Base-by-base conservation (phyloP, 1,139 yeast genomes). In the Debaryomyces coudertii region DNA sequence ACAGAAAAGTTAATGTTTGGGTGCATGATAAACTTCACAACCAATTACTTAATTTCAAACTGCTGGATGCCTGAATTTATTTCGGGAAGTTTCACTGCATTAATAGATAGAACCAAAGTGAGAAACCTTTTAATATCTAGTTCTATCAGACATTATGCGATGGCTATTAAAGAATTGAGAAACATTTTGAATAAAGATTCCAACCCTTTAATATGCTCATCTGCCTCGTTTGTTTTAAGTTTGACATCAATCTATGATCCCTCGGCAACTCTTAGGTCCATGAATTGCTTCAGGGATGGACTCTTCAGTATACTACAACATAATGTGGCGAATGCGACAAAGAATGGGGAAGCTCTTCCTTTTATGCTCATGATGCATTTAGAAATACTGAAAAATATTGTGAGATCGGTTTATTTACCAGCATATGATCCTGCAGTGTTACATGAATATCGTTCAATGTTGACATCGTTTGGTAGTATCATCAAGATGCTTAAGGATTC, bases 171-270 rank as follows among this genome's bases (percentile, higher is more conserved):
- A 46, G 67, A 65, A 11, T 58, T 74, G 37, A 56, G 77, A 35
- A 50, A 47, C 6, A 51, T 62, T 18, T 58, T 74, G 43, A 70
- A 70, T 48, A 55, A 54, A 25, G 64, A 68, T 48, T 50, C 52
- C 20, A 65, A 67, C 43, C 73, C 75, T 1, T 71, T 66, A 42
- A 49, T 64, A 30, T 68, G 75, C 42, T 64, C 77, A 0, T 63
- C 67, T 4, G 69, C 69, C 7, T 70, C 76, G 27, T 74, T 73
- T 49, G 62, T 74, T 42, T 58, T 74, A 37, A 67, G 74, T 48
- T 56, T 73, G 45, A 73, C 72, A 76, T 63, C 77, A 8, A 66
- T 73, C 15, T 74, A 74, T 51, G 79, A 74, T 47, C 78, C 78
- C 0, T 77, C 71, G 50, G 77, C 76, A 5, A 71, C 76, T 0